phyloP scores from a whole-genome alignment of 23 red algal genomes.

The Rhodosorus marinus region DNA sequence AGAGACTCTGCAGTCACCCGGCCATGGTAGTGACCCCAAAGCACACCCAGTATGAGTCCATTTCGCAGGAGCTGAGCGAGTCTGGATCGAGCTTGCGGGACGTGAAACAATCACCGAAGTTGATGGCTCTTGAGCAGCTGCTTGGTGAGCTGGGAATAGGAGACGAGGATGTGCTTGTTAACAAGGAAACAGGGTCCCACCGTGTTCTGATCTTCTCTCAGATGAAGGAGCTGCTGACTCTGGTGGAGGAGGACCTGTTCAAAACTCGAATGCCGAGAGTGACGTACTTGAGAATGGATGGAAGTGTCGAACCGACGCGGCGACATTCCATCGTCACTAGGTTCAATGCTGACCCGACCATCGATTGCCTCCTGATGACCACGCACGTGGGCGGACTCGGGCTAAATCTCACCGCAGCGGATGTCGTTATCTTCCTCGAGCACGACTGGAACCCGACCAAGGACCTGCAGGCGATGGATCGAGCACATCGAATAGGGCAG shows the following conservation, averaged over 20 bases:
- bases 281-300: conserved; percentile 82
- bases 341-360: conserved; percentile 93
- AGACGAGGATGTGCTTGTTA: neutral
- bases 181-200: conserved; percentile 31
- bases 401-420: conserved; percentile 88
- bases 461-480: conserved; percentile 96
- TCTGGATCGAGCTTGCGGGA: conserved; percentile 23
- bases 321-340: conserved; percentile 75
- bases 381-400: conserved; percentile 91
- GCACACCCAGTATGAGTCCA: conserved; percentile 12
- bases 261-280: conserved; percentile 38
- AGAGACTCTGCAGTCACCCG: conserved; percentile 69
- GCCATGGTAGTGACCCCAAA: conserved; percentile 37
- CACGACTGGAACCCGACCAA: conserved; percentile 92
- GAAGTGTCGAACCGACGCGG: conserved; percentile 43
- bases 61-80: conserved; percentile 7
- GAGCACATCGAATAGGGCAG: conserved; percentile 92
- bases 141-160: conserved; percentile 72
- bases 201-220: conserved; percentile 93
- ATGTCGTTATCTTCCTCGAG: conserved; percentile 92
- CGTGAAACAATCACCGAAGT: conserved; percentile 49
- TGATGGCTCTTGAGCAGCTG: conserved; percentile 39
- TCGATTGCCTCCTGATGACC: conserved; percentile 70
- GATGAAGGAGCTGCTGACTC: conserved; percentile 69
- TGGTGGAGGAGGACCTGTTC: conserved; percentile 78